Conservation (phyloP, 108 stramenopile species). For the Conticribra guillardii region DNA sequence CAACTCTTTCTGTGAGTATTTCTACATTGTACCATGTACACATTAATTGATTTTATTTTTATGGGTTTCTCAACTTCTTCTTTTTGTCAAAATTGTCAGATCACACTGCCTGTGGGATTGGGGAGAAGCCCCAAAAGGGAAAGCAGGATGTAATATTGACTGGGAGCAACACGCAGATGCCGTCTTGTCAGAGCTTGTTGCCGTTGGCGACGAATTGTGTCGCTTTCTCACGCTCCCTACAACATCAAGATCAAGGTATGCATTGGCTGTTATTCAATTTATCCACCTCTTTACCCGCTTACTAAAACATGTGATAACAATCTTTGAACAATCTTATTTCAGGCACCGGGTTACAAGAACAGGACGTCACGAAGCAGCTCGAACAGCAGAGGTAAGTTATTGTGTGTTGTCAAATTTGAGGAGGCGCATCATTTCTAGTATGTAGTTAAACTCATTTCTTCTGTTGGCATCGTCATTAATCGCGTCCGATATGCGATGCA, state of each 20-base stretch:
- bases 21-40: too few species aligned
- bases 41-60: too few species aligned
- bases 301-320: not conserved
- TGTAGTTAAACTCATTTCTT: too few species aligned
- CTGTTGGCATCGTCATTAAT: too few species aligned
- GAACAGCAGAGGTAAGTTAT: conserved; percentile 41
- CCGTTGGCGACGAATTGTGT: conserved; percentile 55
- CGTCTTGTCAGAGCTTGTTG: conserved; percentile 50
- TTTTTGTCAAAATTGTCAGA: not conserved
- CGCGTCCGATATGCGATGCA: too few species aligned
- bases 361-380: conserved; percentile 55
- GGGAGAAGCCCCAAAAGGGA: conserved; percentile 31
- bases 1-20: conserved; percentile 41
- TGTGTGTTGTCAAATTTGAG: too few species aligned
- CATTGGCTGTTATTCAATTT: not conserved
- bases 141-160: conserved; percentile 40
- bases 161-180: conserved; percentile 66
- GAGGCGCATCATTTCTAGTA: too few species aligned
- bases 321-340: not conserved
- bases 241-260: conserved; percentile 44
- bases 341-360: conserved; percentile 56
- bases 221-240: conserved; percentile 73
- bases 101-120: conserved; percentile 79
- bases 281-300: too few species aligned
- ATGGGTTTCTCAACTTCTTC: too few species aligned